Evolutionary conservation across 495 filamentous ascomycete species (phyloP).

Genomic region (Annulohypoxylon moriforme): DNA sequence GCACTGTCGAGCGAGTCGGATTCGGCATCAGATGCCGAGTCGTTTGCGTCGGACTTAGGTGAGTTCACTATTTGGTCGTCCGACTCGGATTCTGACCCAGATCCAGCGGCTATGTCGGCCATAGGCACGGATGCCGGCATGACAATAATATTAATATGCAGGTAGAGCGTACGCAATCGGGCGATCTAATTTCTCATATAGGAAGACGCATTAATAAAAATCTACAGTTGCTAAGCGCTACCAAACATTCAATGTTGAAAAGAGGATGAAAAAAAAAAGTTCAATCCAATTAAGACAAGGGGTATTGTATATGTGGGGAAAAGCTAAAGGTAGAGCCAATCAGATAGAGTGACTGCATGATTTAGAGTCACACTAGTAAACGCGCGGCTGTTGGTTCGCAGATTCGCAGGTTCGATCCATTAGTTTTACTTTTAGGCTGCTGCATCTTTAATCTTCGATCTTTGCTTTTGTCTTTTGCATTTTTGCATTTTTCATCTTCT

Average conservation of each 20-base stretch:
- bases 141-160: constrained; percentile 18
- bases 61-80: constrained; percentile 35
- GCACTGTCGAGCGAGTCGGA: constrained; percentile 61
- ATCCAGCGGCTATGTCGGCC: constrained; percentile 37
- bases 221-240: constrained; percentile 23
- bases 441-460: background rate
- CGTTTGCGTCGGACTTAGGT: constrained; percentile 21
- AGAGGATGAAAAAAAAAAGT: constrained; percentile 25
- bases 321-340: constrained; percentile 23
- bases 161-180: constrained; percentile 17
- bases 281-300: constrained; percentile 28
- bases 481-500: background rate
- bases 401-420: constrained; percentile 20
- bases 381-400: constrained; percentile 39
- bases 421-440: background rate
- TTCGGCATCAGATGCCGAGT: constrained; percentile 38
- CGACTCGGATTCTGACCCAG: constrained; percentile 43
- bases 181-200: constrained; percentile 22
- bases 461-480: background rate
- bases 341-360: background rate
- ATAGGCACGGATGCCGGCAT: constrained; percentile 36
- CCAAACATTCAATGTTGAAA: constrained; percentile 33
- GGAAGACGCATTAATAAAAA: constrained; percentile 17
- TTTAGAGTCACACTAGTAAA: constrained; percentile 31
- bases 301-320: constrained; percentile 24